These are phyloP conservation scores for Aspergillus steynii DNA, from an alignment of 495 filamentous ascomycete genomes.

Conservation along the genomic window DNA sequence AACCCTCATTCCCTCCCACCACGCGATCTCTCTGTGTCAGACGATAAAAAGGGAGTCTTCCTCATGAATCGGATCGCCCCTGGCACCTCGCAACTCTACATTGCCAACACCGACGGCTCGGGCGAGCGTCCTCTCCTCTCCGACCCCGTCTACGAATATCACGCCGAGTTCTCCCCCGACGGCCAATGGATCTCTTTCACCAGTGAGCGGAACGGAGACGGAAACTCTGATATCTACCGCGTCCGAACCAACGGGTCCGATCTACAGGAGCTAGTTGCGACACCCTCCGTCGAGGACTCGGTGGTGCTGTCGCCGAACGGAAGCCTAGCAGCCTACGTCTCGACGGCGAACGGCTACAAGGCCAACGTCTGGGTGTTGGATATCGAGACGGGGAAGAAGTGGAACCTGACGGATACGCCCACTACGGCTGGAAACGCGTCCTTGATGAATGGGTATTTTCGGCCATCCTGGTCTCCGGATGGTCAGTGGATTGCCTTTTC, in stretches of 20 bases:
- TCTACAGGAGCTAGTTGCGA: constrained; percentile 23
- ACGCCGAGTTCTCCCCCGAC: constrained; percentile 34
- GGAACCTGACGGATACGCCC: constrained; percentile 28
- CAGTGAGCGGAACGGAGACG: constrained; percentile 29
- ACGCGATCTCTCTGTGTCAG: neutral
- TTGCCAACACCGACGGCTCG: constrained; percentile 33
- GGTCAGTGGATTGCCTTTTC: constrained; percentile 27
- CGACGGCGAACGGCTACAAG: constrained; percentile 23
- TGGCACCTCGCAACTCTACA: constrained; percentile 29
- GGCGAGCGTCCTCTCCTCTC: constrained; percentile 32
- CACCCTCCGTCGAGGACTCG: constrained; percentile 26
- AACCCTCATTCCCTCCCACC: no score
- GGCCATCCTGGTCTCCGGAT: constrained; percentile 31
- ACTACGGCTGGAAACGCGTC: constrained; percentile 13
- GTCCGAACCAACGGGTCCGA: constrained; percentile 27
- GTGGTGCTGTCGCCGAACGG: constrained; percentile 32
- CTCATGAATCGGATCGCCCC: constrained; percentile 39
- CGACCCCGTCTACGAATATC: constrained; percentile 36
- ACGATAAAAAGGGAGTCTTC: constrained; percentile 26
- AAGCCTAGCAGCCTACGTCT: constrained; percentile 27
- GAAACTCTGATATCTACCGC: constrained; percentile 33
- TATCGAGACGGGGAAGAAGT: constrained; percentile 22
- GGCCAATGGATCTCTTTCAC: constrained; percentile 34
- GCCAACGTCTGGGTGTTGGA: constrained; percentile 32
- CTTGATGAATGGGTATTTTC: constrained; percentile 32